Conservation (phyloP, 2,329 filamentous ascomycete species). For the Lecanoromycetidae sp. region DNA sequence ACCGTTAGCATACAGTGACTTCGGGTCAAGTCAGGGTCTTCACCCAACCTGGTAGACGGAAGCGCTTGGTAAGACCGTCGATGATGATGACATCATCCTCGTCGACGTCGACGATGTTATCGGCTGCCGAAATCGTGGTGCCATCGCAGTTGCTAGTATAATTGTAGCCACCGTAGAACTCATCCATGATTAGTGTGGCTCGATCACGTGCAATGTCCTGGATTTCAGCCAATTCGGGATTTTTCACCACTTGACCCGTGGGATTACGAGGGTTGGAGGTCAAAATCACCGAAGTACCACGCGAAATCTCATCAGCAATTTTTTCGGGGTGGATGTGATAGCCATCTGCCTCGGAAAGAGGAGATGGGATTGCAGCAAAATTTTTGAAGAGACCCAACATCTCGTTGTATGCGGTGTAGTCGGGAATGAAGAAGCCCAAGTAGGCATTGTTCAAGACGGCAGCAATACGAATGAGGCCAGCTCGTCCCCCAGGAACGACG, state of each 20-base stretch:
- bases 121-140: conserved; percentile 73
- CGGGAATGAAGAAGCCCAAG: conserved; percentile 79
- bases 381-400: conserved; percentile 21
- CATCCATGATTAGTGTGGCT: conserved; percentile 85
- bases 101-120: conserved; percentile 82
- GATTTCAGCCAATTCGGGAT: conserved; percentile 76
- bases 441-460: conserved; percentile 88
- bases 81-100: conserved; percentile 84
- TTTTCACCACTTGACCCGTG: conserved; percentile 74
- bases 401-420: conserved; percentile 86
- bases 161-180: conserved; percentile 95
- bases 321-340: conserved; percentile 92
- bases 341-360: conserved; percentile 69
- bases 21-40: neutral
- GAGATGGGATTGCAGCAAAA: conserved; percentile 76
- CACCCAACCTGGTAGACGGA: conserved; percentile 80
- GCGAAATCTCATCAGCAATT: conserved; percentile 80
- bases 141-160: conserved; percentile 90
- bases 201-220: conserved; percentile 86
- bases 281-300: conserved; percentile 75
- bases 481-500: conserved; percentile 86
- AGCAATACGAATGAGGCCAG: conserved; percentile 86
- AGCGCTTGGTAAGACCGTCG: conserved; percentile 91
- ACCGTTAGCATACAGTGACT: neutral
- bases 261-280: conserved; percentile 95